Evolutionary conservation across 2,329 filamentous ascomycete genomes (phyloP).

Genomic region (Botrytis sinoallii): DNA sequence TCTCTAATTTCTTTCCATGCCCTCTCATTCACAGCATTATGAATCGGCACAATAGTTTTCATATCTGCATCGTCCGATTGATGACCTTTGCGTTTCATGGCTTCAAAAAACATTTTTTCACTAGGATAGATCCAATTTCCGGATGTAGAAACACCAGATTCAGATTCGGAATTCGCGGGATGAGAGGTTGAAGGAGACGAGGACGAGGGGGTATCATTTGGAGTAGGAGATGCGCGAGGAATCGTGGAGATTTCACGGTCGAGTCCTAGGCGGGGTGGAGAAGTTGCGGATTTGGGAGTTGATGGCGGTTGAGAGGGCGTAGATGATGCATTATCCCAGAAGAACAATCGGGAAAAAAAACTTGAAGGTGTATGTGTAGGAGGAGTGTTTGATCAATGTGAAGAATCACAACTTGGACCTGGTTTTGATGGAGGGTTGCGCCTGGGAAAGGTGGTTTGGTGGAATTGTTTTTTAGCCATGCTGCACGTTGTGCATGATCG

Average conservation of each 20-base stretch:
- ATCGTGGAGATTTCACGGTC: conserved; percentile 78
- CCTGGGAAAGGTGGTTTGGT: conserved; percentile 31
- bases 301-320: conserved; percentile 47
- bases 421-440: conserved; percentile 34
- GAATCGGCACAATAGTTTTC: conserved; percentile 89
- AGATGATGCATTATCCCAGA: conserved; percentile 17
- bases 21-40: conserved; percentile 97
- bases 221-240: conserved; percentile 55
- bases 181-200: conserved; percentile 33
- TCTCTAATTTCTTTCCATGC: conserved; percentile 89
- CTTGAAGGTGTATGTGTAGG: conserved; percentile 27
- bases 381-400: conserved; percentile 40
- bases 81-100: conserved; percentile 87
- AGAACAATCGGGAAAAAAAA: conserved; percentile 27
- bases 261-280: conserved; percentile 54
- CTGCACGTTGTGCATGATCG: conserved; percentile 82
- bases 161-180: conserved; percentile 73
- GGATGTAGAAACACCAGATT: conserved; percentile 64
- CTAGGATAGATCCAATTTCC: conserved; percentile 98
- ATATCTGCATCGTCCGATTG: conserved; percentile 71
- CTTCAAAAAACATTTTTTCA: conserved; percentile 96
- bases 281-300: conserved; percentile 73
- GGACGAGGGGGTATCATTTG: conserved; percentile 36
- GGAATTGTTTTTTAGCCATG: conserved; percentile 63
- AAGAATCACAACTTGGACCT: conserved; percentile 39